Evolutionary conservation across 2,329 filamentous ascomycete species (phyloP), one percentile per base, ranked within the genome.

Genomic region (Xylariomycetidae sp.): DNA sequence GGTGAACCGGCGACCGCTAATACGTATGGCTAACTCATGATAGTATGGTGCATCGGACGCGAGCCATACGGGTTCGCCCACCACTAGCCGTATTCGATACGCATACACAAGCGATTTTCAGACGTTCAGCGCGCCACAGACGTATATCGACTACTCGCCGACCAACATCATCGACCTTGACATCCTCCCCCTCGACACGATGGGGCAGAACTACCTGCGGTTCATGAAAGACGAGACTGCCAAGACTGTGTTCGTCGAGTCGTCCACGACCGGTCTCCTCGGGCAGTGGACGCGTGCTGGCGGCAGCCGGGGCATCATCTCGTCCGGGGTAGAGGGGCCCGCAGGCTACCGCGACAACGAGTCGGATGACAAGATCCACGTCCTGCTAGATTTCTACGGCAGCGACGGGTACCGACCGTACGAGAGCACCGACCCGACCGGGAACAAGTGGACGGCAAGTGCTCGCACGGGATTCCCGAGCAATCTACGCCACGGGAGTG

Each of bases 141-240:
- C 70, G 6, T 72, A 71, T 44, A 66, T 75, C 48, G 62, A 71
- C 50, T 58, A 63, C 27, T 51, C 59, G 2, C 63, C 66, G 1
- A 70, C 62, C 31, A 61, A 68, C 37, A 59, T 72, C 32, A 76
- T 75, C 46, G 71, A 75, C 44, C 58, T 80, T n/a, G 72, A 76
- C 44, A 70, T 82, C 51, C 58, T 74, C 4, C 56, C 63, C 2
- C 52, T 72, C 2, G 62, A 64, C 11, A 45, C 44, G 20, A 54
- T 55, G 30, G 56, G 56, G 11, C 50, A 53, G 23, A 57, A 57
- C n/a, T 76, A 69, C 31, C 58, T 70, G 5, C 65, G 72, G 27
- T 77, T 76, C 53, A 58, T 76, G 54, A 76, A 76, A 43, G 69
- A 76, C 50, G 71, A 77, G 48, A 61, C 63, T 1, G 62, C 57